These are phyloP conservation scores for Monosporozyma siamensis DNA, from an alignment of 805 yeast species.

Conservation along the genomic window DNA sequence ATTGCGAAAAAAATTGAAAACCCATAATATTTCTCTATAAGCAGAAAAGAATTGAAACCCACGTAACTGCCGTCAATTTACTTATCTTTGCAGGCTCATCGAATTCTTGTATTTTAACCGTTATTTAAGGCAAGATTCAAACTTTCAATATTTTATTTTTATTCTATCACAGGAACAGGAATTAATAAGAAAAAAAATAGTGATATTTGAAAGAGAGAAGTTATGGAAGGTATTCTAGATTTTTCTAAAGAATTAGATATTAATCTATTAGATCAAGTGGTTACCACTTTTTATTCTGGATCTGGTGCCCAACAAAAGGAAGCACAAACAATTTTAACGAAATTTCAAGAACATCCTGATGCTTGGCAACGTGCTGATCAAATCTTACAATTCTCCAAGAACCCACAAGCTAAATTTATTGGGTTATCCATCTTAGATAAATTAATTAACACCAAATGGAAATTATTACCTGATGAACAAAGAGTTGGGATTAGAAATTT, in stretches of 20 bases:
- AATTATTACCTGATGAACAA: constrained; percentile 78
- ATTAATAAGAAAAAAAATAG: neutral
- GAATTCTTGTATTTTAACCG: neutral
- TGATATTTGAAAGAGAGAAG: neutral
- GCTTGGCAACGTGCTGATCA: constrained; percentile 93
- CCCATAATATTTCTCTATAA: neutral
- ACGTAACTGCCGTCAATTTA: too few species aligned
- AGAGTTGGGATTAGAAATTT: constrained; percentile 90
- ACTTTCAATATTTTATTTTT: neutral
- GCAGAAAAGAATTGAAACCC: neutral
- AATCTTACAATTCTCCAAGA: constrained; percentile 66
- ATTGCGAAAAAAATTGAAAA: neutral
- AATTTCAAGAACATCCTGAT: constrained; percentile 89
- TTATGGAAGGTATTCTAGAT: constrained; percentile 83
- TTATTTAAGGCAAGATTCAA: neutral
- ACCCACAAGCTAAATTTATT: constrained; percentile 85
- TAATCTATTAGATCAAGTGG: constrained; percentile 69
- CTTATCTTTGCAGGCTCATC: neutral
- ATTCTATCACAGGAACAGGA: neutral
- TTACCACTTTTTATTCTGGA: constrained; percentile 74
- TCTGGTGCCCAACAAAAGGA: constrained; percentile 55
- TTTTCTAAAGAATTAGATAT: constrained; percentile 79
- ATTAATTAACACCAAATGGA: constrained; percentile 88
- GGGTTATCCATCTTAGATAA: constrained; percentile 86
- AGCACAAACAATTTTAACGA: constrained; percentile 63